Evolutionary conservation across 495 filamentous ascomycete genomes (phyloP).

Genomic region (Lindgomyces ingoldianus): DNA sequence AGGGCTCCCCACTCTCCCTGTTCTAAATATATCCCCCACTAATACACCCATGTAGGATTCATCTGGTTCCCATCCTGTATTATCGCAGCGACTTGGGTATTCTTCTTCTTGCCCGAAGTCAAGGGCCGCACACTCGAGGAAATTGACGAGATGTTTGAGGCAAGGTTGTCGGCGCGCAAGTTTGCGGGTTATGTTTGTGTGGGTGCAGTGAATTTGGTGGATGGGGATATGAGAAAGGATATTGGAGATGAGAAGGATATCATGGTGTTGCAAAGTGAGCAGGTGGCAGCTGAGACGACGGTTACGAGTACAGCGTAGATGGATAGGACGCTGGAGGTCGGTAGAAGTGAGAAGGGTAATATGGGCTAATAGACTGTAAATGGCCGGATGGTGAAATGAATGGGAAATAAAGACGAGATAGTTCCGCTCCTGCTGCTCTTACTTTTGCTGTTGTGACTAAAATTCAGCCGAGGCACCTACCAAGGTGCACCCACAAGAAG

Average conservation of each 20-base stretch:
- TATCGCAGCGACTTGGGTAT: conserved; percentile 48
- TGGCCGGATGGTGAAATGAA: too few species aligned
- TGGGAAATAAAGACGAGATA: too few species aligned
- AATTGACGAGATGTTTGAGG: conserved; percentile 60
- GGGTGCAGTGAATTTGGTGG: conserved; percentile 6
- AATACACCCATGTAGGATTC: conserved; percentile 46
- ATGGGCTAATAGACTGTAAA: too few species aligned
- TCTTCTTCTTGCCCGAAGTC: conserved; percentile 57
- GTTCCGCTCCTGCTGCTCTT: too few species aligned
- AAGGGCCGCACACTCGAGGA: conserved; percentile 56
- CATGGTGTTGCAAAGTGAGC: conserved; percentile 27
- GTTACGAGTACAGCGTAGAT: conserved; percentile 1
- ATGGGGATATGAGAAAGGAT: conserved; percentile 15
- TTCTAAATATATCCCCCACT: neutral
- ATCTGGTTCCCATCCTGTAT: conserved; percentile 53
- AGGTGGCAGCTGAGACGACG: conserved; percentile 19
- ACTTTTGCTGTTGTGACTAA: too few species aligned
- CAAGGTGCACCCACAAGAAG: too few species aligned
- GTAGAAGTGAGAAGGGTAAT: too few species aligned
- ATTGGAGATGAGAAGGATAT: conserved; percentile 23
- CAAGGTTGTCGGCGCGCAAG: conserved; percentile 49
- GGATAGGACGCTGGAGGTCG: neutral
- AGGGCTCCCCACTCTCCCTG: neutral
- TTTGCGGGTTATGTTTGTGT: conserved; percentile 52
- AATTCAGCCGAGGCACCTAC: too few species aligned